phyloP scores from a whole-genome alignment of 306 rosid genomes.

The Ochetophila trinervis region DNA sequence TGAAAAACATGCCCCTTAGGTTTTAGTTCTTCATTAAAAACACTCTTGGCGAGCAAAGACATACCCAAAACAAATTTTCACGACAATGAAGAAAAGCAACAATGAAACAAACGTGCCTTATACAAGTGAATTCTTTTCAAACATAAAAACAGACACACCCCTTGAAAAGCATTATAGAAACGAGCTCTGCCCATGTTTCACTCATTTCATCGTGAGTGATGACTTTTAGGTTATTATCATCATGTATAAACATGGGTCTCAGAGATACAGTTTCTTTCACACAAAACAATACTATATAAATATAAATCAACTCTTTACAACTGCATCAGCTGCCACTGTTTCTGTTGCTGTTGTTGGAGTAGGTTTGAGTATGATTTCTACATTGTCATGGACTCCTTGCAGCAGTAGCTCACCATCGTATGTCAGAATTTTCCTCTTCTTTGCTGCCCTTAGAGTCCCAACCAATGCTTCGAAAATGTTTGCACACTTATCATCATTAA shows the following conservation, averaged over 20 bases:
- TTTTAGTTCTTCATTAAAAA: too few relatives aligned
- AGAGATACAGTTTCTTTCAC: not conserved
- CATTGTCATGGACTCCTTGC: slow-evolving; percentile 96
- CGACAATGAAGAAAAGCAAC: too few relatives aligned
- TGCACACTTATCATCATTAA: slow-evolving; percentile 80
- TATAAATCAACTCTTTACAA: slow-evolving; percentile 19
- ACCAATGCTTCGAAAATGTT: slow-evolving; percentile 91
- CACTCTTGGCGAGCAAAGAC: too few relatives aligned
- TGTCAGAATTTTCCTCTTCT: slow-evolving; percentile 60
- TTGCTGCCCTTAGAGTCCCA: slow-evolving; percentile 90
- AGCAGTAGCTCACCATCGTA: slow-evolving; percentile 85
- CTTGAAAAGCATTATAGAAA: too few relatives aligned
- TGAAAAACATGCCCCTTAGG: too few relatives aligned
- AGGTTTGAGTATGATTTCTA: slow-evolving; percentile 74
- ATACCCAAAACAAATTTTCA: too few relatives aligned
- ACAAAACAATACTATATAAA: not conserved
- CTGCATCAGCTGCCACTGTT: slow-evolving; percentile 27
- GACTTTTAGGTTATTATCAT: too few relatives aligned
- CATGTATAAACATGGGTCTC: not conserved
- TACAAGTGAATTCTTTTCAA: too few relatives aligned
- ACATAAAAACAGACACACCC: too few relatives aligned
- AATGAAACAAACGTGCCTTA: too few relatives aligned
- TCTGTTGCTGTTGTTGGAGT: slow-evolving; percentile 24
- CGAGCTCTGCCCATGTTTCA: too few relatives aligned
- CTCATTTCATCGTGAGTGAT: too few relatives aligned